Percentiles rank a stretch among this genome's conserved stretches.
phyloP scores from a whole-genome alignment of 225 moss, liverwort and hornwort species.

The Bryum argenteum region DNA sequence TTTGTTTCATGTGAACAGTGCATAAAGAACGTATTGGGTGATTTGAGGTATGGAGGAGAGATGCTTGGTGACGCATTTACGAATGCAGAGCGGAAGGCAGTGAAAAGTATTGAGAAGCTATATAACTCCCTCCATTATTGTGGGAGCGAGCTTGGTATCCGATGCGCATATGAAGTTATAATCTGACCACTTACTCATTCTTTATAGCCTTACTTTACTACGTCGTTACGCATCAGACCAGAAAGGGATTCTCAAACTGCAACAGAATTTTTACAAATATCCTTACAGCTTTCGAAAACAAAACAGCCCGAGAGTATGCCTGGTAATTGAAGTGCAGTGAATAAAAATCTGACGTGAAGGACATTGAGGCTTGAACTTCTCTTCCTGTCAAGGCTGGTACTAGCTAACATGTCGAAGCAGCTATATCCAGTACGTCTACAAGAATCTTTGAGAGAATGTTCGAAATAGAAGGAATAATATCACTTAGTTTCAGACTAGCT shows the following conservation, averaged over 20 bases:
- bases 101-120: conserved; percentile 62
- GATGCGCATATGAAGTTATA: conserved; percentile 77
- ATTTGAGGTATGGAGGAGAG: conserved; percentile 31
- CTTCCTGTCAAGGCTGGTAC: conserved; percentile 4
- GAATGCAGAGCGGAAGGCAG: conserved; percentile 56
- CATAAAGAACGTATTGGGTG: conserved; percentile 39
- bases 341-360: neutral
- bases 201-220: conserved; percentile 9
- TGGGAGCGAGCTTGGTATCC: conserved; percentile 70
- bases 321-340: conserved; percentile 9
- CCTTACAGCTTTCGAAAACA: neutral
- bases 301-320: conserved; percentile 4
- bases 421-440: conserved; percentile 34
- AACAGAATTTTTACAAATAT: neutral
- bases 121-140: conserved; percentile 72
- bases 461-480: conserved; percentile 29
- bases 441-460: conserved; percentile 26
- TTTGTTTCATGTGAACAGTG: conserved; percentile 39
- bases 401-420: conserved; percentile 40
- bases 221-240: conserved; percentile 1
- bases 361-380: conserved; percentile 4
- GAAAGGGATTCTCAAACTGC: neutral
- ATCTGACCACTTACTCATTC: conserved; percentile 31
- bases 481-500: conserved; percentile 21
- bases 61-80: conserved; percentile 28